Conservation (phyloP, 495 filamentous ascomycete genomes). For the Talaromyces liani region DNA sequence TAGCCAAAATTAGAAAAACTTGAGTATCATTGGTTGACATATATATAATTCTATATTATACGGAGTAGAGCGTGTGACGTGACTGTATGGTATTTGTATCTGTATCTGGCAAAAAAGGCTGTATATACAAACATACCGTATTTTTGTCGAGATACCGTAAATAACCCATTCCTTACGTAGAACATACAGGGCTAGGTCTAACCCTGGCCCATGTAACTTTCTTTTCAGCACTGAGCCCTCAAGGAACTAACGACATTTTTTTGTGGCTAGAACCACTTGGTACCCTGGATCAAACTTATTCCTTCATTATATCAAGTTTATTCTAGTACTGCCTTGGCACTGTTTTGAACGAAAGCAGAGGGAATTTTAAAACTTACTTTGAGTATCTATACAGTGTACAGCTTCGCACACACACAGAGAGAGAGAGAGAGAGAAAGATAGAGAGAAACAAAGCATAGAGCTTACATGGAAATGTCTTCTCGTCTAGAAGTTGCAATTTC, state of each 20-base stretch:
- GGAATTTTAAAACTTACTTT: background rate
- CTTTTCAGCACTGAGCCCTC: background rate
- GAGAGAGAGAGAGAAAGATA: background rate
- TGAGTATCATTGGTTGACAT: too few species aligned
- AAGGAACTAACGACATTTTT: background rate
- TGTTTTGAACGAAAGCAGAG: background rate
- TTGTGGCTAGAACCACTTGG: background rate
- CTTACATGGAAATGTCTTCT: background rate
- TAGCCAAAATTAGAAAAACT: too few species aligned
- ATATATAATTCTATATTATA: too few species aligned
- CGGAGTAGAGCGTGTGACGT: too few species aligned
- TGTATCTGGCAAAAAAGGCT: too few species aligned
- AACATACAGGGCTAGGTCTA: background rate
- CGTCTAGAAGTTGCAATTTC: background rate
- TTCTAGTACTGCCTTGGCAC: background rate
- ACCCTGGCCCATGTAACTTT: background rate
- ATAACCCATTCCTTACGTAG: background rate
- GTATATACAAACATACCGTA: too few species aligned
- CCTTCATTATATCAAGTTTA: background rate
- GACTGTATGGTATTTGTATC: too few species aligned
- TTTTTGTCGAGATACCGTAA: too few species aligned
- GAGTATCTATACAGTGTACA: background rate
- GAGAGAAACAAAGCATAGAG: background rate
- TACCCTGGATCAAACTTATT: background rate
- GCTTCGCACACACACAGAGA: background rate